Percentiles rank a stretch among this genome's conserved stretches.
phyloP scores from a whole-genome alignment of 2,329 filamentous ascomycete genomes.

The Colletotrichum tanaceti region DNA sequence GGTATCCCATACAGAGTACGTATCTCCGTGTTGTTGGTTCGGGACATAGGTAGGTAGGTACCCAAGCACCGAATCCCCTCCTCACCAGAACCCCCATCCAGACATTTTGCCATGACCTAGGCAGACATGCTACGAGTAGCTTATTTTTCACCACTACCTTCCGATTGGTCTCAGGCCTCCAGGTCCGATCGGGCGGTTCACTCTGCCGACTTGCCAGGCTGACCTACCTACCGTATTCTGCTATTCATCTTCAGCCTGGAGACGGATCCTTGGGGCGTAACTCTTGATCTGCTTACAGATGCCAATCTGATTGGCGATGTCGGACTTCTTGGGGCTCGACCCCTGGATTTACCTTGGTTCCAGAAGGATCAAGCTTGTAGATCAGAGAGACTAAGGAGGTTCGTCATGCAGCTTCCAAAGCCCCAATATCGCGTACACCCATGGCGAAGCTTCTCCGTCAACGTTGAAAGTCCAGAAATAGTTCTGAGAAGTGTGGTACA shows the following conservation, averaged over 20 bases:
- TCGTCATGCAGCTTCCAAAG: no score
- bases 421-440: not conserved
- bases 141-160: not conserved
- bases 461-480: not conserved
- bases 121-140: not conserved
- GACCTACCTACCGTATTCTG: no score
- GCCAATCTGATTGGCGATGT: constrained; percentile 20
- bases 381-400: not conserved
- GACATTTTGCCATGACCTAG: not conserved
- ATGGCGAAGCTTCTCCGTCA: not conserved
- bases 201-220: not conserved
- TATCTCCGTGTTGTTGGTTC: no score
- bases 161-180: not conserved
- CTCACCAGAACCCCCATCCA: not conserved
- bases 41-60: no score
- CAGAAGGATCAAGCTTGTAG: not conserved
- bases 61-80: not conserved
- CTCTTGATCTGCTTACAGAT: not conserved
- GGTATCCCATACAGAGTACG: not conserved
- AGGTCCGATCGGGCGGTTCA: not conserved
- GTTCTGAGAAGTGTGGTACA: no score
- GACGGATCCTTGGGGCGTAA: not conserved
- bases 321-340: constrained; percentile 1
- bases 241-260: not conserved
- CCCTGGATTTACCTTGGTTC: not conserved